A percentile compares a stretch with the other conserved stretches of the same genome.
phyloP scores from a whole-genome alignment of 2,329 filamentous ascomycete genomes.

The Colletotrichum sojae region DNA sequence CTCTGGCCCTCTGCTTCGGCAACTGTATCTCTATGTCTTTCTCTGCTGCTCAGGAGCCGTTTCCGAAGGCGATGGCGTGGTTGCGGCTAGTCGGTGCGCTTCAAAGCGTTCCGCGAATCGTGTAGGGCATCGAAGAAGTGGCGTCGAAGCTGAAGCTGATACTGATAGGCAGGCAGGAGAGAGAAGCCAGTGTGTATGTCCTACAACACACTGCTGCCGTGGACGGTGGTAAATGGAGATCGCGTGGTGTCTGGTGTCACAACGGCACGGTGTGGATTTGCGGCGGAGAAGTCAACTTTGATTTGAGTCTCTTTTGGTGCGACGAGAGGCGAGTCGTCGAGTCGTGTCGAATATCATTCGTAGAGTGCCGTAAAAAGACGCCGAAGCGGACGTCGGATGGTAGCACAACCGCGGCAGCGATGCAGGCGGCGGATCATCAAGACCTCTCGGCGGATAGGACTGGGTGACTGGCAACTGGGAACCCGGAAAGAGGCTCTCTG shows the following conservation, averaged over 20 bases:
- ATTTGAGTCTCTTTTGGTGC: too few relatives aligned
- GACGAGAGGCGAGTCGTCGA: too few relatives aligned
- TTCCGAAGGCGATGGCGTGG: background rate
- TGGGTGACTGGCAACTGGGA: constrained; percentile 6
- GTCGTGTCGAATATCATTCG: too few relatives aligned
- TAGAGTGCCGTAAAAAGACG: too few relatives aligned
- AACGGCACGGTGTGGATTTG: too few relatives aligned
- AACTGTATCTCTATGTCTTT: background rate
- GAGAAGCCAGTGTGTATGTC: too few relatives aligned
- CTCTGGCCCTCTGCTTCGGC: constrained; percentile 1
- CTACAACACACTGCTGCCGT: too few relatives aligned
- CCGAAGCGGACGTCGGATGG: background rate
- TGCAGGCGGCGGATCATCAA: constrained; percentile 18
- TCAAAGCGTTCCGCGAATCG: constrained; percentile 17
- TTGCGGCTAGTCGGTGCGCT: constrained; percentile 18
- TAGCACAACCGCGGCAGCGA: background rate
- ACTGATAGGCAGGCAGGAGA: constrained; percentile 8
- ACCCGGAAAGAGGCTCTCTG: constrained; percentile 8
- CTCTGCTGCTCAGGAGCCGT: background rate
- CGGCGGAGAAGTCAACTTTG: too few relatives aligned
- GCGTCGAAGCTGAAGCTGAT: background rate
- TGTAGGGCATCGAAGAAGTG: background rate
- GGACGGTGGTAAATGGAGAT: background rate
- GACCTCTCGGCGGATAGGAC: background rate
- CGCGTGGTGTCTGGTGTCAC: constrained; percentile 7